Evolutionary conservation across 257 asterid genomes (phyloP).

Genomic region (Gentiana macrophylla): DNA sequence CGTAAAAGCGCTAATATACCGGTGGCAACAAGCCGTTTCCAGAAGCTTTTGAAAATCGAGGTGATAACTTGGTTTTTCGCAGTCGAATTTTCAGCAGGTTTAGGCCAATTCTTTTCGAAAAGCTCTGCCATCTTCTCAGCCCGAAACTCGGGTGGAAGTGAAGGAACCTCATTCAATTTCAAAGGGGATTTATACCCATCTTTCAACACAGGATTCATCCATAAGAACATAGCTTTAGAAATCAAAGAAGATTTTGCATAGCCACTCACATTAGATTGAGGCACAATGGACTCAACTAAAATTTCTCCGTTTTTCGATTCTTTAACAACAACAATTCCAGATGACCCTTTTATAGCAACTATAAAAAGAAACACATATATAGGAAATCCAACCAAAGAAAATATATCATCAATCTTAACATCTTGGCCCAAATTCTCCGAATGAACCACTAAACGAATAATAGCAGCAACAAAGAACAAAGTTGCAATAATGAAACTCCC

Average conservation of each 20-base stretch:
- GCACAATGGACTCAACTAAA: slow-evolving; percentile 12
- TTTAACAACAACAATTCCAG: slow-evolving; percentile 15
- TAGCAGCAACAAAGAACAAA: slow-evolving; percentile 19
- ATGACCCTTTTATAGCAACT: slow-evolving; percentile 26
- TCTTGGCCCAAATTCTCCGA: slow-evolving; percentile 8
- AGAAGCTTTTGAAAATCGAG: slow-evolving; percentile 41
- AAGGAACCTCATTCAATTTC: slow-evolving; percentile 45
- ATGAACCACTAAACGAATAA: slow-evolving; percentile 22
- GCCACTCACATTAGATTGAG: slow-evolving; percentile 30
- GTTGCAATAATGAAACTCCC: slow-evolving; percentile 10
- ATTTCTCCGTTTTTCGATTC: slow-evolving; percentile 10
- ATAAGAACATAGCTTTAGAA: slow-evolving; percentile 38
- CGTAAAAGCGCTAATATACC: slow-evolving; percentile 35
- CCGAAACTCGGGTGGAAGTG: slow-evolving; percentile 32
- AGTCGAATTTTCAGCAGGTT: slow-evolving; percentile 22
- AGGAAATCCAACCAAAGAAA: slow-evolving; percentile 29
- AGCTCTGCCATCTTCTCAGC: slow-evolving; percentile 42
- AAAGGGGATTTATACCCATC: slow-evolving; percentile 43
- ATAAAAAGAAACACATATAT: slow-evolving; percentile 23
- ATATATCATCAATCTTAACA: slow-evolving; percentile 32
- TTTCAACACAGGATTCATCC: slow-evolving; percentile 54
- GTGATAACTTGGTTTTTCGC: slow-evolving; percentile 30
- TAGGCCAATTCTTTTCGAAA: slow-evolving; percentile 40
- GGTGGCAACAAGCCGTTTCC: slow-evolving; percentile 43
- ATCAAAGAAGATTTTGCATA: slow-evolving; percentile 45